Base-by-base conservation (phyloP, 495 filamentous ascomycete species). In the Cryomyces antarcticus region DNA sequence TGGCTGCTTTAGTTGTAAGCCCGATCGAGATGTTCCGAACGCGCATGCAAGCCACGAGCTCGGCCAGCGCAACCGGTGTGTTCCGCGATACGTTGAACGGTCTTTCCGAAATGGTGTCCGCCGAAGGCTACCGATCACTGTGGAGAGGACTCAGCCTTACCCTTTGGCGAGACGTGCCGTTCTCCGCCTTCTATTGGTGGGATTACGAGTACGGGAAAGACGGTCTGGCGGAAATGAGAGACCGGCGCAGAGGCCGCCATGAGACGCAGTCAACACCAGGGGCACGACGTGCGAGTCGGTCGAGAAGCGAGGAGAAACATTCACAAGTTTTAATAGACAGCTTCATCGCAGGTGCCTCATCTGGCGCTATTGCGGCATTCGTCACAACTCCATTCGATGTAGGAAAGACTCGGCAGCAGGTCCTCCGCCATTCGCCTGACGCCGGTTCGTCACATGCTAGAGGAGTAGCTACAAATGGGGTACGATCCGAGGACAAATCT, bases 111-210 rank as follows among this genome's bases (percentile, higher is more conserved):
- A 88, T 96, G 86, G 82, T 93, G 0, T 61, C 66, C 6, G 59
- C 56, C 0, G 69, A 80, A 41, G 89, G 89, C 5, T 82, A 87
- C 46, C 66, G 67, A 6, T 81, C 86, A 1, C 70, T 97, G 0
- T 97, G 89, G 89, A 68, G 89, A n/a, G 89, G 89, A 0, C 61
- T 97, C 43, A 83, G 79, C 0, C 66, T 97, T 30, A 96, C 88
- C 0, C 73, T 97, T 52, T 97, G 89, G 89, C 70, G 89, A 29
- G 89, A 97, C 55, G 89, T 95, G 0, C 89, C 89, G 0, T 97
- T 97, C 55, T 95, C 88, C 5, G 89, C 80, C 6, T 68, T 97
- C 42, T 97, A 97, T 62, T 97, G 89, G 89, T 84, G 80, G 73
- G 89, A 89, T 9, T 97, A 97, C 55, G 89, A 97, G 65, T 68